Evolutionary conservation across 257 asterid genomes (phyloP), one percentile per base, ranked within the genome.

Genomic region (Solanum tarijense): DNA sequence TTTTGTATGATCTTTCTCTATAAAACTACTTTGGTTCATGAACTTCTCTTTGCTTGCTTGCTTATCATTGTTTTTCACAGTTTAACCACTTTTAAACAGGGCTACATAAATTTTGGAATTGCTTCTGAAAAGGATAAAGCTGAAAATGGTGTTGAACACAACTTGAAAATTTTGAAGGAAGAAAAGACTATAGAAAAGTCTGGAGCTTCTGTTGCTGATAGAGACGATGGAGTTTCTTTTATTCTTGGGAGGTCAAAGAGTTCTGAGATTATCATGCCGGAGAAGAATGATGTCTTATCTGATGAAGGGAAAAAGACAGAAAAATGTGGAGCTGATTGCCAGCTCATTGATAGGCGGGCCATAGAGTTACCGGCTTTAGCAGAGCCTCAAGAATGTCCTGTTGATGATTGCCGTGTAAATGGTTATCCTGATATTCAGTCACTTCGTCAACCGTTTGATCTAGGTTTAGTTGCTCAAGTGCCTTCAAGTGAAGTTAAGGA

Each of bases 31-130:
- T 8, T 31, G n/a, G 69, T 68, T 85, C 87, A 39, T 68, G 58
- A 66, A 41, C 86, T 43, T 84, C 69, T 79, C 87, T 84, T 87
- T 48, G 68, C 29, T 86, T 39, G 86, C 39, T 83, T 43, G 75
- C 43, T 74, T 71, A 76, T 81, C 72, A 79, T 32, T 87, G 38
- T 83, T 69, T 87, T 88, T 89, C 89, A 72, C 73, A 55, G 83
- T 73, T 82, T 69, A 58, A 68, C 89, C 46, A 18, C 74, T 71
- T 73, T 74, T 90, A 58, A 76, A 87, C 95, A 97, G 99, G 99
- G 99, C 76, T 94, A 94, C 88, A 94, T 97, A 91, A 97, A 97
- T 92, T 95, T 92, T 91, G 99, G 99, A 82, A 96, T 95, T 90
- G 96, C 98, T 90, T 94, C 94, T 75, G 92, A 86, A 88, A 95